Conservation (phyloP, 2,329 filamentous ascomycete genomes). For the Magnaporthiopsis rhizophila region DNA sequence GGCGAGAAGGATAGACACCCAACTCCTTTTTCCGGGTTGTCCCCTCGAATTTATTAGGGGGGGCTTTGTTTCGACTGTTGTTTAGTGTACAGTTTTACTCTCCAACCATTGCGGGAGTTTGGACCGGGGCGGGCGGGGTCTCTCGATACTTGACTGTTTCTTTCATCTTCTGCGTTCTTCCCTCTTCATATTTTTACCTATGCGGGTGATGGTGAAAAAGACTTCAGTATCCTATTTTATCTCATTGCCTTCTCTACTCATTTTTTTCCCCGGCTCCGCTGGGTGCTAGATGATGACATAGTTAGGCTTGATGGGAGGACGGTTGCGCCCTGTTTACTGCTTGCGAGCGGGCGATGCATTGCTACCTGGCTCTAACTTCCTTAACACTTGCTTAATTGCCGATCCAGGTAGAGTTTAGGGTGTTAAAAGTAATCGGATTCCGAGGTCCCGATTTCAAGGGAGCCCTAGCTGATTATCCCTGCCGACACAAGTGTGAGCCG, state of each 20-base stretch:
- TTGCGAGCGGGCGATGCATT: neutral
- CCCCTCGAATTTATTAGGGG: no score
- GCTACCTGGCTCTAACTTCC: neutral
- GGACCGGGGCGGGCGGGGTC: neutral
- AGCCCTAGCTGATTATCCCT: neutral
- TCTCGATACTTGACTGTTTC: neutral
- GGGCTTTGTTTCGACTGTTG: neutral
- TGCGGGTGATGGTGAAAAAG: neutral
- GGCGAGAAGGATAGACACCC: neutral
- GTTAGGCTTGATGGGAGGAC: neutral
- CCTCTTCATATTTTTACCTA: neutral
- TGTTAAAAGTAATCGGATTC: neutral
- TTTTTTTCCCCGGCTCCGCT: neutral
- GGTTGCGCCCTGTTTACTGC: neutral
- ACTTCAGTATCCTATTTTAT: neutral
- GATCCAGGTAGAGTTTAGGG: neutral
- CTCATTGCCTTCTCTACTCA: neutral
- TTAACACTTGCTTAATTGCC: neutral
- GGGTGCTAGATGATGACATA: neutral
- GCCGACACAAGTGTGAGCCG: no score
- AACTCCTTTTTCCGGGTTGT: neutral
- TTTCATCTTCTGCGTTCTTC: neutral
- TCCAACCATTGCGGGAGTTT: neutral
- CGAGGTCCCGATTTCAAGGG: neutral
- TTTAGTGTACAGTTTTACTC: neutral